Evolutionary conservation across 2,329 filamentous ascomycete genomes (phyloP), one percentile per base, ranked within the genome.

Genomic region (Diaporthe humulicola): DNA sequence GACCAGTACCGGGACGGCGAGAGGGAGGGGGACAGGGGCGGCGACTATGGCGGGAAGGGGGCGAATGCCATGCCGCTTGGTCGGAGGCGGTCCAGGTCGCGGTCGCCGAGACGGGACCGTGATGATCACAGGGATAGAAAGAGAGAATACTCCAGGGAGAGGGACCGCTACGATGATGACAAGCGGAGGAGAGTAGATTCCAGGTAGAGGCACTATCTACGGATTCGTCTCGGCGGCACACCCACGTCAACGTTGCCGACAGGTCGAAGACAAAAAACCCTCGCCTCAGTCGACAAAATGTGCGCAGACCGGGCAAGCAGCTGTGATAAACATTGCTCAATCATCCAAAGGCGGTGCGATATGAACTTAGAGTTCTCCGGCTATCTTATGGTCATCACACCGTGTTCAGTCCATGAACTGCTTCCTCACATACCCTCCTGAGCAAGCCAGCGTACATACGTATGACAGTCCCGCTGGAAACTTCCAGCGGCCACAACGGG

Each of bases 51-150:
- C 33, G 86, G 83, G 10, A 91, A 90, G 73, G 93, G 93, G 1
- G 93, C 93, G 2, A 96, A 96, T 83, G 90, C 90, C 4, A 89
- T 92, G 71, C 92, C 93, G 1, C 84, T 96, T 30, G 93, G 93
- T 0, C 90, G 93, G 78, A 85, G 92, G 67, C 76, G 83, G 70
- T 84, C 84, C 25, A 81, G 83, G 71, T 89, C 89, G 22, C 84
- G 88, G 74, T 91, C 90, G n/a, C 90, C 88, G 15, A 83, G 88
- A 73, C 79, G 82, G 57, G 80, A 83, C 48, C 81, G 84, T 56
- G 84, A 88, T 36, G 85, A 88, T 70, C 80, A 89, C 73, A 81
- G 85, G 57, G 84, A 86, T 69, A 84, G 90, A 77, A 92, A 92
- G 82, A 85, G 90, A 73, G 91, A 90, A 77, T 88, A 86, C 22